phyloP scores from a whole-genome alignment of 371 early-diverging fungal species.

The Rhizopus sp. region DNA sequence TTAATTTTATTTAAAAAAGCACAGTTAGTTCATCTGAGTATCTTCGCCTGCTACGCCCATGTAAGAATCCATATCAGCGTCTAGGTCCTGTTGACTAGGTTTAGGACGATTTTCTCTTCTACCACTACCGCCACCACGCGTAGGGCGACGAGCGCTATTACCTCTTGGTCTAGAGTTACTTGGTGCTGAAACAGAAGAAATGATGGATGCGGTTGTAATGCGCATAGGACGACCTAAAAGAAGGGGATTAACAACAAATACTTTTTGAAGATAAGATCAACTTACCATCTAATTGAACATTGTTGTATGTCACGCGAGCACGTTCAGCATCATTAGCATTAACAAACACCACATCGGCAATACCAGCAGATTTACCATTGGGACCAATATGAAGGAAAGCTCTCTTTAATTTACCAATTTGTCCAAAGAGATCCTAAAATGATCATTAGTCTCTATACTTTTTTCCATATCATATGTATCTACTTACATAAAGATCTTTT shows the following conservation, averaged over 20 bases:
- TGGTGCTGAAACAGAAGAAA: slow-evolving; percentile 16
- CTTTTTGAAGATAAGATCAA: not conserved
- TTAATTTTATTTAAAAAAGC: slow-evolving; percentile 1
- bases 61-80: slow-evolving; percentile 57
- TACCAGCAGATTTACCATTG: slow-evolving; percentile 65
- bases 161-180: slow-evolving; percentile 13
- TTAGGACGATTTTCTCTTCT: slow-evolving; percentile 34
- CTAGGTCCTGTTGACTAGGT: slow-evolving; percentile 44
- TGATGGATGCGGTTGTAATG: slow-evolving; percentile 31
- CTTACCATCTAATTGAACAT: slow-evolving; percentile 65
- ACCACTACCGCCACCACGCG: slow-evolving; percentile 24
- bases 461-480: not conserved
- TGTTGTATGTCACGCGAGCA: slow-evolving; percentile 58
- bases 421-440: slow-evolving; percentile 55
- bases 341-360: slow-evolving; percentile 61
- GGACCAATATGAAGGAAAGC: slow-evolving; percentile 59
- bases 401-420: slow-evolving; percentile 52
- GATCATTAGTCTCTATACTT: not conserved
- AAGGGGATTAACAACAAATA: not conserved
- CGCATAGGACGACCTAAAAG: slow-evolving; percentile 53
- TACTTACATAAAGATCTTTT: slow-evolving; percentile 67
- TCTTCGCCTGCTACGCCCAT: slow-evolving; percentile 32
- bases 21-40: slow-evolving; percentile 18
- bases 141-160: slow-evolving; percentile 6
- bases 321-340: slow-evolving; percentile 51